Conservation (phyloP, 495 filamentous ascomycete genomes). For the Penicillium mononematosum region DNA sequence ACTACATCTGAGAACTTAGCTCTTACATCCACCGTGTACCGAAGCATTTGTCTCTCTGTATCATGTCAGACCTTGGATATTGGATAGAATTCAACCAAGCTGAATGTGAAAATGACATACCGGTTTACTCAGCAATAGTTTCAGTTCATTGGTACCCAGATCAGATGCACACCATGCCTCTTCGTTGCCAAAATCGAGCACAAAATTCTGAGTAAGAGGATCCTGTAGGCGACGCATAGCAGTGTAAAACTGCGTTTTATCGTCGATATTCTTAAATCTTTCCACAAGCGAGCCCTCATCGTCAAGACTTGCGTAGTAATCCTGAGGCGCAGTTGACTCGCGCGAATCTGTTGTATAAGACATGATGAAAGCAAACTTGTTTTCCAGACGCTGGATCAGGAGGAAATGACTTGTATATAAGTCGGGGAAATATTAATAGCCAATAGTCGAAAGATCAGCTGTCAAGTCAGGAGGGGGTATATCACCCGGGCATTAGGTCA, state of each 20-base stretch:
- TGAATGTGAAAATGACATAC: conserved; percentile 23
- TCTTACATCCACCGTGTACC: conserved; percentile 69
- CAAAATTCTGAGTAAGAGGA: conserved; percentile 58
- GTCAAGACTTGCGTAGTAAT: conserved; percentile 41
- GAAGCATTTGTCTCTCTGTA: conserved; percentile 41
- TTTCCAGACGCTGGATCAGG: not conserved
- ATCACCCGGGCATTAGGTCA: no score
- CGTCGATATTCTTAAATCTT: conserved; percentile 58
- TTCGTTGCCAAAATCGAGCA: conserved; percentile 68
- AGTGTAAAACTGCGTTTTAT: conserved; percentile 42
- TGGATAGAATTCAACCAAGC: not conserved
- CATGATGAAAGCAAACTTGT: conserved; percentile 9
- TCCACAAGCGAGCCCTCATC: conserved; percentile 20
- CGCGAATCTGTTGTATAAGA: conserved; percentile 13
- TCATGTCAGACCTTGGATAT: not conserved
- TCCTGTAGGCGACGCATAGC: conserved; percentile 37
- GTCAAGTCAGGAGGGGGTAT: conserved; percentile 1
- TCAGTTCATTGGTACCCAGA: conserved; percentile 47
- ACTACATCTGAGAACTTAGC: not conserved
- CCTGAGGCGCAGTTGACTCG: conserved; percentile 25
- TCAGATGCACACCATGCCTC: conserved; percentile 63
- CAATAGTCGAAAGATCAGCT: not conserved
- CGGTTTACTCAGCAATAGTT: conserved; percentile 31
- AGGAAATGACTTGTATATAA: not conserved
- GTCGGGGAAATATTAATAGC: not conserved